phyloP scores from a whole-genome alignment of 2,329 filamentous ascomycete genomes.

The Dryadomyces quercivorus region DNA sequence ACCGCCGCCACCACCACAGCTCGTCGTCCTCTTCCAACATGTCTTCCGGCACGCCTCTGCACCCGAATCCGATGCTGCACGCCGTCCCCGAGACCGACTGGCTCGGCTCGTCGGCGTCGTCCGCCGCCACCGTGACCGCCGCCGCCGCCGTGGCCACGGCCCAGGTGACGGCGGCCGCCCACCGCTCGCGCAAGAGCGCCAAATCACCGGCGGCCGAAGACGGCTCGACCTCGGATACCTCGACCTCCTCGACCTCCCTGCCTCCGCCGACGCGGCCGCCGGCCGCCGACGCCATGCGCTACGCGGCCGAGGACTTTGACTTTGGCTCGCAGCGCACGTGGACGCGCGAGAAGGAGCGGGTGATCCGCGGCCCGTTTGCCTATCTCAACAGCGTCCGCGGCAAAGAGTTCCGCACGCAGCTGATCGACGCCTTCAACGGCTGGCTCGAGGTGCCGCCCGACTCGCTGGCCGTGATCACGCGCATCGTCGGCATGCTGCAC shows the following conservation, averaged over 20 bases:
- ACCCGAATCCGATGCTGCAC: conserved; percentile 23
- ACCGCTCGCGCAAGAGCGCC: not conserved
- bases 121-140: not conserved
- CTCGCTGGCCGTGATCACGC: conserved; percentile 62
- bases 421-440: conserved; percentile 70
- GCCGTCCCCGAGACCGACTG: conserved; percentile 51
- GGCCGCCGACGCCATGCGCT: conserved; percentile 37
- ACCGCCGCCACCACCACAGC: conserved; percentile 4
- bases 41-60: conserved; percentile 16
- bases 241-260: not conserved
- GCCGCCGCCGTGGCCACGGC: conserved; percentile 15
- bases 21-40: conserved; percentile 4
- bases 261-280: conserved; percentile 15
- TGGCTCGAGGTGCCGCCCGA: conserved; percentile 64
- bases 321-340: conserved; percentile 42
- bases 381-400: conserved; percentile 70
- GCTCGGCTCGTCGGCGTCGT: conserved; percentile 21
- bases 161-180: not conserved
- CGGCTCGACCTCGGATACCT: not conserved
- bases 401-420: conserved; percentile 71
- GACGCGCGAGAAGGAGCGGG: conserved; percentile 63
- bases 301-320: conserved; percentile 42
- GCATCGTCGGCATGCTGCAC: conserved; percentile 74
- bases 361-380: conserved; percentile 67
- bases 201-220: not conserved